phyloP scores from a whole-genome alignment of 192 early-diverging fungal genomes.

The Glomus cerebriforme region DNA sequence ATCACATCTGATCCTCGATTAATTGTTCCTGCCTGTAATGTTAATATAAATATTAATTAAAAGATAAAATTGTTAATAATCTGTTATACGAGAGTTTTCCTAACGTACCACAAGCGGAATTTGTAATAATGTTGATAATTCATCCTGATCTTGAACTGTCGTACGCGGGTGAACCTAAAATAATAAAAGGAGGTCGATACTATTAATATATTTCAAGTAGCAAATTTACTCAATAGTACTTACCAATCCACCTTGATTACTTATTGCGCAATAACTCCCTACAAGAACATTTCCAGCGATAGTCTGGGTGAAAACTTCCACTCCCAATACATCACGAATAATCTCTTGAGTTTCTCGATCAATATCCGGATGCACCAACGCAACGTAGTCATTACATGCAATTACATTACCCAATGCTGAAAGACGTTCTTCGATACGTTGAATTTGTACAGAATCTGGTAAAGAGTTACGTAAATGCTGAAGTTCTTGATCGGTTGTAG shows the following conservation, averaged over 20 bases:
- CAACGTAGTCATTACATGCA: slow-evolving; percentile 99
- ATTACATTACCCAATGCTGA: slow-evolving; percentile 99
- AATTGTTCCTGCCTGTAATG: slow-evolving; percentile 84
- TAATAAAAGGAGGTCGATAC: not conserved
- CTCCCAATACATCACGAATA: slow-evolving; percentile 95
- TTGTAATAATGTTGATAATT: slow-evolving; percentile 95
- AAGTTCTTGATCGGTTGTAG: slow-evolving; percentile 97
- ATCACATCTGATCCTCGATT: slow-evolving; percentile 98
- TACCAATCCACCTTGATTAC: slow-evolving; percentile 97
- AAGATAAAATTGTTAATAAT: not conserved
- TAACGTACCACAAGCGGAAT: slow-evolving; percentile 80
- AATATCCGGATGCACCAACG: slow-evolving; percentile 97
- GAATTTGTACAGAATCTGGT: slow-evolving; percentile 89
- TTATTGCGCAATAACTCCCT: slow-evolving; percentile 92
- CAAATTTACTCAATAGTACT: slow-evolving; percentile 23
- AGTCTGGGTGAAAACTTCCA: slow-evolving; percentile 98
- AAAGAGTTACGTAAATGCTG: slow-evolving; percentile 97
- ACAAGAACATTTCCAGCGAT: slow-evolving; percentile 97
- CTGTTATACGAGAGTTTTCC: not conserved
- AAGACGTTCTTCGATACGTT: slow-evolving; percentile 96
- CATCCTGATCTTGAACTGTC: slow-evolving; percentile 95
- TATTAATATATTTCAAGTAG: not conserved
- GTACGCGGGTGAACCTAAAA: slow-evolving; percentile 83
- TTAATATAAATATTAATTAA: slow-evolving; percentile 5
- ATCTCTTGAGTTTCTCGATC: slow-evolving; percentile 99